A percentile compares a stretch with the other conserved stretches of the same genome.
These are phyloP conservation scores for Penicillium brevicompactum DNA, from an alignment of 2,329 filamentous ascomycete species.

Conservation along the genomic window DNA sequence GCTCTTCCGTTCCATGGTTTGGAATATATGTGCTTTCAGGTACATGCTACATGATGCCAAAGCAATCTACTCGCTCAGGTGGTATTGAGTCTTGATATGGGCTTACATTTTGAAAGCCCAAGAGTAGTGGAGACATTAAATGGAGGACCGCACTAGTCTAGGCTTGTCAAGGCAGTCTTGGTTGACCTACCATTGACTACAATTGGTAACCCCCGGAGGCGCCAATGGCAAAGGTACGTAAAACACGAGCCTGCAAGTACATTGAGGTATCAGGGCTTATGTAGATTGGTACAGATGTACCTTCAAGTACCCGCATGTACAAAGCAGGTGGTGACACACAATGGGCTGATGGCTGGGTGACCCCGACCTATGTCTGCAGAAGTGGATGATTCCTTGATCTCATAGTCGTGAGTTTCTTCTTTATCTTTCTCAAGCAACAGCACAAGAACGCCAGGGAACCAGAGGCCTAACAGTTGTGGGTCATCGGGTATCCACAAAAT, in stretches of 20 bases:
- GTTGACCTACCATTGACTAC: not conserved
- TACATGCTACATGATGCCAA: not conserved
- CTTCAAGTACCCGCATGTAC: not conserved
- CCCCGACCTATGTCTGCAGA: no score
- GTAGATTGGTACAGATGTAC: not conserved
- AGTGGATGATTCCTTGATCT: no score
- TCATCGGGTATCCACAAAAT: conserved; percentile 3
- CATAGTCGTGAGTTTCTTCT: no score
- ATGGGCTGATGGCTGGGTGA: not conserved
- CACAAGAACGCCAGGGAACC: no score
- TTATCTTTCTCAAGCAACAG: no score
- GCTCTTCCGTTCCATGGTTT: not conserved
- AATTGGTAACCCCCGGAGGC: conserved; percentile 3
- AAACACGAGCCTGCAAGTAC: not conserved
- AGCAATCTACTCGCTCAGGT: not conserved
- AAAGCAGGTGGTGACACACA: conserved; percentile 15
- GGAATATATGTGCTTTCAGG: not conserved
- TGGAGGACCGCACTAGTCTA: conserved; percentile 2
- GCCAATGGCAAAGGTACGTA: not conserved
- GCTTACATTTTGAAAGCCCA: not conserved
- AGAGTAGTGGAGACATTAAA: not conserved
- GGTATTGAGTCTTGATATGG: no score
- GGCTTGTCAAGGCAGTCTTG: not conserved
- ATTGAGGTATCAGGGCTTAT: not conserved
- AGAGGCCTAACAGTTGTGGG: no score